These are phyloP conservation scores for Clarkia xantiana DNA, from an alignment of 345 rosid species.

Conservation along the genomic window DNA sequence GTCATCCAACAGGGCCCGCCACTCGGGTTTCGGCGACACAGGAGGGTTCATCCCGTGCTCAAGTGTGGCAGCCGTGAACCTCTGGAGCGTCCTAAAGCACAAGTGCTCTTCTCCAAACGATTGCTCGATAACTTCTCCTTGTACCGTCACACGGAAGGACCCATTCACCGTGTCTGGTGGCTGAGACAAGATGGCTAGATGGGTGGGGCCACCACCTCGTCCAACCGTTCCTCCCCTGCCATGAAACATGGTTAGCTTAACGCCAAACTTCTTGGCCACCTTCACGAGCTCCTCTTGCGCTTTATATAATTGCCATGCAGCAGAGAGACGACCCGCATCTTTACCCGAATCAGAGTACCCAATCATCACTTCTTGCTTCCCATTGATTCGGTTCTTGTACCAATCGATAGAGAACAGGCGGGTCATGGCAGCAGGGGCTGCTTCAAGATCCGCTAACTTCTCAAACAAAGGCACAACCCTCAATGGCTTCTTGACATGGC, in stretches of 20 bases:
- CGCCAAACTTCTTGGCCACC: conserved; percentile 73
- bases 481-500: conserved; percentile 60
- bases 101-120: conserved; percentile 88
- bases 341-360: conserved; percentile 97
- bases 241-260: conserved; percentile 91
- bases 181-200: conserved; percentile 94
- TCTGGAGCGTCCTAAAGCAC: conserved; percentile 90
- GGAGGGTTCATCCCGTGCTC: conserved; percentile 97
- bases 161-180: conserved; percentile 94
- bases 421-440: conserved; percentile 84
- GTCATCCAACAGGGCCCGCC: conserved; percentile 94
- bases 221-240: conserved; percentile 98
- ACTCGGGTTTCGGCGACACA: conserved; percentile 87
- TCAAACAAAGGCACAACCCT: conserved; percentile 95
- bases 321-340: conserved; percentile 92
- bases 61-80: conserved; percentile 90
- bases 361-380: conserved; percentile 96
- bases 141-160: conserved; percentile 83
- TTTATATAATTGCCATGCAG: conserved; percentile 92
- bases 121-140: conserved; percentile 92
- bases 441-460: conserved; percentile 86
- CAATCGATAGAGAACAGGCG: conserved; percentile 92
- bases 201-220: conserved; percentile 96
- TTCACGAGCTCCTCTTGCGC: conserved; percentile 87
- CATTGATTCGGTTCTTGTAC: conserved; percentile 73